Conservation (phyloP, 2,329 filamentous ascomycete genomes). For the Metarhizium album region DNA sequence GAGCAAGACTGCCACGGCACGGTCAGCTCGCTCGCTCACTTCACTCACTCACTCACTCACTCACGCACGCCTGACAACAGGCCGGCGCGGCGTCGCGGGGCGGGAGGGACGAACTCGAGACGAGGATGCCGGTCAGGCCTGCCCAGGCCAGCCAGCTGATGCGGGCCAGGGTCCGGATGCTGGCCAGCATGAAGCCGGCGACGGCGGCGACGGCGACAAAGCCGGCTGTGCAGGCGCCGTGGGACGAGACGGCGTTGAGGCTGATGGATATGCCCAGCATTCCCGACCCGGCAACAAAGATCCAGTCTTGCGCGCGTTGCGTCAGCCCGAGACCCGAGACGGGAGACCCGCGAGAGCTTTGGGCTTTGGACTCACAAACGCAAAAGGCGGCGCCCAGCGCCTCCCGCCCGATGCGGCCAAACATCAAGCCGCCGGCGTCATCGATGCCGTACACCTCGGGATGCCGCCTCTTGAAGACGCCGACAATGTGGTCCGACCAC, state of each 20-base stretch:
- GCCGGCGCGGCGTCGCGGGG: too few species aligned
- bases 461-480: constrained; percentile 39
- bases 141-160: constrained; percentile 19
- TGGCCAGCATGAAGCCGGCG: constrained; percentile 16
- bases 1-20: constrained; percentile 1
- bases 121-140: constrained; percentile 13
- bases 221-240: constrained; percentile 12
- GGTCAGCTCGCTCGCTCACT: too few species aligned
- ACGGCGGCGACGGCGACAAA: constrained; percentile 23
- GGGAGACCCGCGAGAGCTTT: too few species aligned
- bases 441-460: constrained; percentile 42
- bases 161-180: constrained; percentile 16
- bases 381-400: constrained; percentile 25
- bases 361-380: constrained; percentile 25
- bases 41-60: too few species aligned
- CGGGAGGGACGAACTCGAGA: constrained; percentile 10
- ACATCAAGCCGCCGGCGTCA: constrained; percentile 38
- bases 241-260: constrained; percentile 24
- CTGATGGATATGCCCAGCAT: constrained; percentile 27
- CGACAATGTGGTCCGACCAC: constrained; percentile 37
- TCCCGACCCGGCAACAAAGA: constrained; percentile 24
- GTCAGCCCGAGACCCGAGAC: too few species aligned
- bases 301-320: constrained; percentile 5
- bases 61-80: too few species aligned
- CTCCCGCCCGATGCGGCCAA: constrained; percentile 34